These are phyloP conservation scores for Pseudomonodictys pantanalensis DNA, from an alignment of 495 filamentous ascomycete species.

Conservation along the genomic window DNA sequence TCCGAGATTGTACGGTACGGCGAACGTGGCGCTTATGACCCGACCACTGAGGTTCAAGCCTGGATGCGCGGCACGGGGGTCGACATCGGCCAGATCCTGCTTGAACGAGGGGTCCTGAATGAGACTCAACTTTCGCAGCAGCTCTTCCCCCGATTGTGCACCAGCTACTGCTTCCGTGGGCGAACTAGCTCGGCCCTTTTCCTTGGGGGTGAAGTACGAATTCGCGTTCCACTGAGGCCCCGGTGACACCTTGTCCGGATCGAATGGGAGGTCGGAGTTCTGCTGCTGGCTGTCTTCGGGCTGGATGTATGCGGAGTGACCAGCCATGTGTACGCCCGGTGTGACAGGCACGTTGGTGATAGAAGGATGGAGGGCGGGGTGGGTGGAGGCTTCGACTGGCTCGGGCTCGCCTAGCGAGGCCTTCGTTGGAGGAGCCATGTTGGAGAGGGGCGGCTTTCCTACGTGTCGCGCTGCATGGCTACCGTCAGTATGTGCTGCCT, in stretches of 20 bases:
- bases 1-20: conserved; percentile 71
- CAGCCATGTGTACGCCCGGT: conserved; percentile 36
- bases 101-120: conserved; percentile 43
- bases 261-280: conserved; percentile 14
- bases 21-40: conserved; percentile 84
- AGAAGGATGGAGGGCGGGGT: conserved; percentile 37
- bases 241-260: conserved; percentile 8
- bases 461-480: conserved; percentile 13
- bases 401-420: conserved; percentile 2
- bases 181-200: conserved; percentile 31
- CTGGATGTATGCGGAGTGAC: conserved; percentile 32
- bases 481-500: not conserved
- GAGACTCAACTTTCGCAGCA: conserved; percentile 62
- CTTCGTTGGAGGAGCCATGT: conserved; percentile 10
- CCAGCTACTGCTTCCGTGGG: conserved; percentile 51
- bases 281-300: conserved; percentile 10
- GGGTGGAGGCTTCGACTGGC: conserved; percentile 3
- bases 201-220: conserved; percentile 30
- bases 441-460: not conserved
- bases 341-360: conserved; percentile 39
- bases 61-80: conserved; percentile 62
- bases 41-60: conserved; percentile 71
- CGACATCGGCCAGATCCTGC: conserved; percentile 55
- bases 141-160: conserved; percentile 56
- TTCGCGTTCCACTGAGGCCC: conserved; percentile 38